A percentile compares a stretch with the other conserved stretches of the same genome.
These are phyloP conservation scores for Moniliophthora roreri DNA, from an alignment of 1,284 basidiomycete species.

Conservation along the genomic window DNA sequence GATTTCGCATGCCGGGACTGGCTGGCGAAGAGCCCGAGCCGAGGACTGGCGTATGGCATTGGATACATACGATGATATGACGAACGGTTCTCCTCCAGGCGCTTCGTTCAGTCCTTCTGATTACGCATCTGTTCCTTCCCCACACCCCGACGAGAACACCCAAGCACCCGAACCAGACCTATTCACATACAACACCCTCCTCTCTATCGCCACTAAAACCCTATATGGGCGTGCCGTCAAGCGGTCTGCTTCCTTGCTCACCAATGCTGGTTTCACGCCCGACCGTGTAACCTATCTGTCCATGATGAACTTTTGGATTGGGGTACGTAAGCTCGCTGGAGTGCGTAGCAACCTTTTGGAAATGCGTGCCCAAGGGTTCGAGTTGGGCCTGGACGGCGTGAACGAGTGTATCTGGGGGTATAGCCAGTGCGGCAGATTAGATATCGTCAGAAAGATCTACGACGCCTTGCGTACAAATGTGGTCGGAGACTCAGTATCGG, in stretches of 20 bases:
- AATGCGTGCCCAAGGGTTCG: slow-evolving; percentile 48
- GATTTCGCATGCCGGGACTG: slow-evolving; percentile 65
- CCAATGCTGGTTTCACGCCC: slow-evolving; percentile 49
- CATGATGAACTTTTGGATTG: slow-evolving; percentile 56
- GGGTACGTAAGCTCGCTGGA: slow-evolving; percentile 43
- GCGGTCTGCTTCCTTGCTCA: slow-evolving; percentile 52
- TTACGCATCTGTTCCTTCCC: slow-evolving; percentile 8
- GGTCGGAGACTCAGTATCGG: slow-evolving; percentile 31
- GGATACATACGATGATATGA: slow-evolving; percentile 59
- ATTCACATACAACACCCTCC: slow-evolving; percentile 64
- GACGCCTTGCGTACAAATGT: slow-evolving; percentile 56
- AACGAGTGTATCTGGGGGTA: slow-evolving; percentile 72
- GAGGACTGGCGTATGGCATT: slow-evolving; percentile 63
- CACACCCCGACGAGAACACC: no score
- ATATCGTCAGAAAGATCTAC: slow-evolving; percentile 63
- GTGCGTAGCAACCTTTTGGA: slow-evolving; percentile 53
- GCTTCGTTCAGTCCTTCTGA: slow-evolving; percentile 28
- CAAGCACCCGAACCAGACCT: slow-evolving; percentile 50
- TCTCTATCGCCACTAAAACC: slow-evolving; percentile 61
- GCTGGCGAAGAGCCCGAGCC: slow-evolving; percentile 54
- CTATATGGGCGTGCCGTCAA: slow-evolving; percentile 41
- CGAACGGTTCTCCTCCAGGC: slow-evolving; percentile 44
- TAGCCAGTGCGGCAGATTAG: slow-evolving; percentile 49
- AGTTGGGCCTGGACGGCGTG: slow-evolving; percentile 62
- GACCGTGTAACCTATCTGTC: slow-evolving; percentile 63